These are phyloP conservation scores for Phytophthora megakarya DNA, from an alignment of 352 stramenopile genomes.

Conservation along the genomic window DNA sequence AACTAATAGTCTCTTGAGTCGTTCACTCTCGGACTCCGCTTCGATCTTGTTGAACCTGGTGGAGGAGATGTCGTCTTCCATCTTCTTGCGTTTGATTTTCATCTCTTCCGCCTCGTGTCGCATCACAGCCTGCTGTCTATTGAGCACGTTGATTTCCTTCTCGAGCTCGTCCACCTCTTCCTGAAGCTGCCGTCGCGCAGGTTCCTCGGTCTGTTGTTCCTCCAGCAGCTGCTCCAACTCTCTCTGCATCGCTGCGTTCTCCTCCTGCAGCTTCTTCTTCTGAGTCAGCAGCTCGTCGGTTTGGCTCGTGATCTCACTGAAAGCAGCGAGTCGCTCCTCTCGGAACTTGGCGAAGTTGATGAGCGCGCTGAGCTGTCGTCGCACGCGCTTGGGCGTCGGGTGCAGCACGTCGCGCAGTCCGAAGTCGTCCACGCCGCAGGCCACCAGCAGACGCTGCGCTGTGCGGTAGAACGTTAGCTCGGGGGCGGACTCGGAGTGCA, in stretches of 20 bases:
- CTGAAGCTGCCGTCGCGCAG: slow-evolving; percentile 66
- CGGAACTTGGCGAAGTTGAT: slow-evolving; percentile 98
- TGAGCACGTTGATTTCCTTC: slow-evolving; percentile 89
- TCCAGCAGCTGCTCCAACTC: slow-evolving; percentile 66
- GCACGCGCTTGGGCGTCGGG: slow-evolving; percentile 90
- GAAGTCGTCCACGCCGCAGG: slow-evolving; percentile 95
- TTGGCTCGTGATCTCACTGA: slow-evolving; percentile 81
- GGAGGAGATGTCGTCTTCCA: slow-evolving; percentile 81
- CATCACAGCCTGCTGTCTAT: slow-evolving; percentile 89
- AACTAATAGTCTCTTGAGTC: slow-evolving; percentile 86
- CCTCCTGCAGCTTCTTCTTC: slow-evolving; percentile 58
- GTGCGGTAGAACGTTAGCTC: slow-evolving; percentile 94
- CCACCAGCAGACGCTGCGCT: slow-evolving; percentile 87
- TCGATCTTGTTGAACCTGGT: slow-evolving; percentile 86
- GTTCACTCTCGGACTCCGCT: slow-evolving; percentile 76
- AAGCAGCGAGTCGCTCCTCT: slow-evolving; percentile 91
- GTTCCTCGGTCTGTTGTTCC: slow-evolving; percentile 59
- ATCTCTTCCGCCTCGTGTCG: slow-evolving; percentile 82
- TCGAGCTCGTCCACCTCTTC: slow-evolving; percentile 86
- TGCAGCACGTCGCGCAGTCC: slow-evolving; percentile 90
- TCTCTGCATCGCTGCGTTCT: slow-evolving; percentile 62
- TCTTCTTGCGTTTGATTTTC: slow-evolving; percentile 74
- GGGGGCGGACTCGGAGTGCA: slow-evolving; percentile 94
- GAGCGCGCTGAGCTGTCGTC: slow-evolving; percentile 93
- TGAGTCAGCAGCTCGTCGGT: slow-evolving; percentile 61